Percentiles rank a stretch among this genome's conserved stretches.
Conservation (phyloP, 345 rosid species). For the Eucalyptus marginata region DNA sequence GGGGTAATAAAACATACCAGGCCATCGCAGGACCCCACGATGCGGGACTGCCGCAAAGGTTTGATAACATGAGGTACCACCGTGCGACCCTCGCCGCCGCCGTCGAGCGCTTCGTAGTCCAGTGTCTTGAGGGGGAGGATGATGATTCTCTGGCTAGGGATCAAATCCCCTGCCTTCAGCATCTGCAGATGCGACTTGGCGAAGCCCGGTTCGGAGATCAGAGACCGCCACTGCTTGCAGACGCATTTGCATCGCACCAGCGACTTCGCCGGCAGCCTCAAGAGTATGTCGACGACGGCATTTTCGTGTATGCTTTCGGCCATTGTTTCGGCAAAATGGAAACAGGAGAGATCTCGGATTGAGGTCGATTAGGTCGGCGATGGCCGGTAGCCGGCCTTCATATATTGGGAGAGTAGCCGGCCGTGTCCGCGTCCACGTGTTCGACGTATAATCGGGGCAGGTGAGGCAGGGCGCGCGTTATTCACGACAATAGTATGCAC, state of each 20-base stretch:
- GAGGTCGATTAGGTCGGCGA: neutral
- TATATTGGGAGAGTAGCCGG: too few relatives aligned
- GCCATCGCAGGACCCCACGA: neutral
- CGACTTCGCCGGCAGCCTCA: neutral
- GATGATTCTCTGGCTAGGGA: neutral
- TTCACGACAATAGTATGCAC: neutral
- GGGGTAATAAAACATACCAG: neutral
- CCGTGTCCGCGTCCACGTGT: too few relatives aligned
- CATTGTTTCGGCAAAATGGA: neutral
- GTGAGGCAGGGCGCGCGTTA: neutral
- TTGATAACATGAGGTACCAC: neutral
- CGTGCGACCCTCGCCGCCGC: neutral
- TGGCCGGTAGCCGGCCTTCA: neutral
- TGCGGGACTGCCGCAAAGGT: neutral
- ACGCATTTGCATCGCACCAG: neutral
- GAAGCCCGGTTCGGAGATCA: neutral
- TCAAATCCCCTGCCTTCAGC: neutral
- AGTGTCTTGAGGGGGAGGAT: neutral
- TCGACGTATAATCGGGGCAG: too few relatives aligned
- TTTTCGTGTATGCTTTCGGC: neutral
- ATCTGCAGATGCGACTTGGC: neutral
- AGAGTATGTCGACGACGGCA: neutral
- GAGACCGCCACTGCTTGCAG: neutral
- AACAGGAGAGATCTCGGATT: neutral
- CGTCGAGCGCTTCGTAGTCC: neutral